These are phyloP conservation scores for Vitis hybrid DNA, from an alignment of 177 flowering plant species.

Conservation along the genomic window DNA sequence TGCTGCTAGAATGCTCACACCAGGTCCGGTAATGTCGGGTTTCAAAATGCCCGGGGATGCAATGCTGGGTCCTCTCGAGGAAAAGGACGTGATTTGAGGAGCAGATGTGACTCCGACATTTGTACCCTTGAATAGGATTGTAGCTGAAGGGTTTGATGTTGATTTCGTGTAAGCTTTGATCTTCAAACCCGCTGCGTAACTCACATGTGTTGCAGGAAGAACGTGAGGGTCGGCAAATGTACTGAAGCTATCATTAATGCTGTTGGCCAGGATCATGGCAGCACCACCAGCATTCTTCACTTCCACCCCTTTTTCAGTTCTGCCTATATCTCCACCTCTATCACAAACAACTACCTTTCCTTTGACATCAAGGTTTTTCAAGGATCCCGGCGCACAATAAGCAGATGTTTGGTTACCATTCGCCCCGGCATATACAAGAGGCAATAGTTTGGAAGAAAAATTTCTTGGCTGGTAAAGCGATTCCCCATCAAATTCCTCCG, in stretches of 20 bases:
- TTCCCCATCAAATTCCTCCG: constrained; percentile 32
- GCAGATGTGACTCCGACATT: constrained; percentile 27
- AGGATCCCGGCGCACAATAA: constrained; percentile 29
- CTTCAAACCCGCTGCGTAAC: constrained; percentile 27
- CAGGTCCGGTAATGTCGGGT: constrained; percentile 64
- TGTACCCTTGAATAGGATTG: constrained; percentile 48
- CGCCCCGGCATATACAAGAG: constrained; percentile 27
- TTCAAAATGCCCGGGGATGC: constrained; percentile 51
- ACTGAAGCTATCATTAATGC: constrained; percentile 17
- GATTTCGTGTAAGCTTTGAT: constrained; percentile 45
- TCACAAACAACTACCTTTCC: constrained; percentile 54
- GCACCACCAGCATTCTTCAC: constrained; percentile 52
- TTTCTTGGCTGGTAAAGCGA: constrained; percentile 43
- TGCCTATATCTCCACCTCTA: constrained; percentile 23
- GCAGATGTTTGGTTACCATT: not conserved
- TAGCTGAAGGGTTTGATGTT: constrained; percentile 29
- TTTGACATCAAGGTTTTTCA: constrained; percentile 29
- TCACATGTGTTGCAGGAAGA: constrained; percentile 47
- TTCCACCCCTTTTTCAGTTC: constrained; percentile 33
- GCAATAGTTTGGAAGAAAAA: constrained; percentile 18
- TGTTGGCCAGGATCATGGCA: constrained; percentile 52
- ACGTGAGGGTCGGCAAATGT: constrained; percentile 38
- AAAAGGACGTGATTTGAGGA: constrained; percentile 49
- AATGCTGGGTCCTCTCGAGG: constrained; percentile 57
- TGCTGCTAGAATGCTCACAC: constrained; percentile 58